Evolutionary conservation across 2,329 filamentous ascomycete genomes (phyloP), one percentile per base, ranked within the genome.

Genomic region (Meredithiella fracta): DNA sequence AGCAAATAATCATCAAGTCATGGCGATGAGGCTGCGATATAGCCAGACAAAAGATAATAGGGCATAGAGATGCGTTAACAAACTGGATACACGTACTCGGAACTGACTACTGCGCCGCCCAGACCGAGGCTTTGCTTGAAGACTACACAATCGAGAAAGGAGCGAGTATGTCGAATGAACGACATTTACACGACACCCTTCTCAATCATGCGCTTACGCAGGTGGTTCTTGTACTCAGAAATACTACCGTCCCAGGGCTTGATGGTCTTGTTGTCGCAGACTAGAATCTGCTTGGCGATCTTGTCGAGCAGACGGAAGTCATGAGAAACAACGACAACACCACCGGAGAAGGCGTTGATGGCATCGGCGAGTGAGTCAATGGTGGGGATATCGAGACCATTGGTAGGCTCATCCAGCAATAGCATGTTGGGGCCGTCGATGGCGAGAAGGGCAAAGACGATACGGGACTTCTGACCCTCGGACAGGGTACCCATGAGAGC

Each of bases 211-310:
- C 97, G 97, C 83, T 97, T 97, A 69, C 91, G 84, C 66, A 98
- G 79, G 73, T 96, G 82, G 74, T 94, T 86, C 86, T 98, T 98
- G 86, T 98, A 98, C 59, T 89, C 83, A 63, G 83, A 84, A 66
- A 98, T 98, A 61, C 72, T 74, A 64, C 91, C 91, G 61, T 91
- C 83, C 92, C 92, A 98, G 65, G 80, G 73, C 64, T 78, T 82
- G 64, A 97, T 89, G 14, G 89, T 90, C 79, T 90, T 89, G 82
- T 98, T 89, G 75, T 98, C 92, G 72, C 94, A 98, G 57, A 98
- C 92, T 73, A 98, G 82, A 71, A 98, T 98, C 71, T 98, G 88
- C 79, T 98, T 98, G 64, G 92, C 92, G 69, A 98, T 97, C 78
- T 95, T 96, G 80, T 98, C 92, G 62, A 98, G 82, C 66, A 98